Evolutionary conservation across 2,329 filamentous ascomycete species (phyloP).

Genomic region (Fonsecaea monophora): DNA sequence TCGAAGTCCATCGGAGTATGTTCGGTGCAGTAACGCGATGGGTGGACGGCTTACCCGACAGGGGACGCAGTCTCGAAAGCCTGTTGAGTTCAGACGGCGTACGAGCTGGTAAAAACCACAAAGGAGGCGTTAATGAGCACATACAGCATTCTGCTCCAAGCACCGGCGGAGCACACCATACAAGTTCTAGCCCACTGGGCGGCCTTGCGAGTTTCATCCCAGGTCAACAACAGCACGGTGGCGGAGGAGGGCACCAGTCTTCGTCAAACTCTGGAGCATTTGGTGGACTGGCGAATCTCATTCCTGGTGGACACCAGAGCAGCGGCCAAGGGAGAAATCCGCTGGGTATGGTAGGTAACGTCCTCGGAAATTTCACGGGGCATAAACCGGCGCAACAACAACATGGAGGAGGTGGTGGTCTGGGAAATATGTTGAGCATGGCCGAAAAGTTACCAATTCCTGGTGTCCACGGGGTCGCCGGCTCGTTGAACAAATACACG

Average conservation of each 20-base stretch:
- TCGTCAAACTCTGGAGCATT: constrained; percentile 25
- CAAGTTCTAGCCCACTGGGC: constrained; percentile 3
- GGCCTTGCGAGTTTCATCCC: constrained; percentile 15
- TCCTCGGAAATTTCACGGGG: constrained; percentile 32
- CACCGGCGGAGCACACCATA: neutral
- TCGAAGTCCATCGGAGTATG: constrained; percentile 87
- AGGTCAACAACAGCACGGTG: constrained; percentile 19
- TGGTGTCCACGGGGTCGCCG: constrained; percentile 32
- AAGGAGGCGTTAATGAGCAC: constrained; percentile 42
- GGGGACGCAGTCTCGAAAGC: constrained; percentile 70
- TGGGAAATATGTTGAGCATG: constrained; percentile 36
- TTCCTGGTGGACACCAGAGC: constrained; percentile 28
- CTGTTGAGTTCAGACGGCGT: constrained; percentile 86
- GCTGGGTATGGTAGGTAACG: constrained; percentile 32
- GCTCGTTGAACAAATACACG: constrained; percentile 36
- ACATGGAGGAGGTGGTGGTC: constrained; percentile 25
- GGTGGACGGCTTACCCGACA: constrained; percentile 73
- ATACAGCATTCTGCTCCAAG: constrained; percentile 15
- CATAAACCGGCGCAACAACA: constrained; percentile 25
- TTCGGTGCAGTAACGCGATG: constrained; percentile 83
- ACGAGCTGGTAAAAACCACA: constrained; percentile 80
- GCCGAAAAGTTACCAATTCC: constrained; percentile 39
- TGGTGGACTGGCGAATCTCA: constrained; percentile 29
- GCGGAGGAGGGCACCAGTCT: constrained; percentile 16
- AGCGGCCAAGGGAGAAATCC: constrained; percentile 24